Evolutionary conservation across 2,329 filamentous ascomycete genomes (phyloP).

Genomic region (Cladophialophora psammophila): DNA sequence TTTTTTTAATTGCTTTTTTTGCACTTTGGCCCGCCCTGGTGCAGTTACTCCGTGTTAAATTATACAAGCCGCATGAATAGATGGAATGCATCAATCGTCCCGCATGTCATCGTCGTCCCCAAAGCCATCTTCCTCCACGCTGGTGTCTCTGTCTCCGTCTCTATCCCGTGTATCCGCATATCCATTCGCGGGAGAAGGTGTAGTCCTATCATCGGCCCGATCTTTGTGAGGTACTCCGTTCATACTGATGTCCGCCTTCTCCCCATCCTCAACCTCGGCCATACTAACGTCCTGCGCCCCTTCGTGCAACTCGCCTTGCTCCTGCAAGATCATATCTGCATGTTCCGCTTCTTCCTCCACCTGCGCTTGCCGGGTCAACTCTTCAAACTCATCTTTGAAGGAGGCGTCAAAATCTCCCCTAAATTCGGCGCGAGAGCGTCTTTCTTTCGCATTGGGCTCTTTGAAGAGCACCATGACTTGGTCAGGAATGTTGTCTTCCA

Average conservation of each 20-base stretch:
- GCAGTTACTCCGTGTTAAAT: neutral
- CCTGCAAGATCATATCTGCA: slow-evolving; percentile 37
- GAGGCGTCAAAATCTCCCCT: slow-evolving; percentile 56
- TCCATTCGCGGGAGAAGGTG: slow-evolving; percentile 17
- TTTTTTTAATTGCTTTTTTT: too few species aligned
- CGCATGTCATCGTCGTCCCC: slow-evolving; percentile 36
- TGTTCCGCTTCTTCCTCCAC: slow-evolving; percentile 38
- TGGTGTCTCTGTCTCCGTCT: slow-evolving; percentile 8
- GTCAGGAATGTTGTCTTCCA: slow-evolving; percentile 52
- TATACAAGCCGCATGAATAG: neutral
- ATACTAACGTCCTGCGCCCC: slow-evolving; percentile 36
- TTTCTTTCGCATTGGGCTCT: slow-evolving; percentile 51
- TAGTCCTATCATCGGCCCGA: slow-evolving; percentile 28
- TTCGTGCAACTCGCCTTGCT: slow-evolving; percentile 36
- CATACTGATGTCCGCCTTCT: slow-evolving; percentile 30
- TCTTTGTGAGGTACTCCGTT: slow-evolving; percentile 24
- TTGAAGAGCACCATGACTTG: slow-evolving; percentile 60
- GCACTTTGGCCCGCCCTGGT: neutral
- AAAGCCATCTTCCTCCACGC: slow-evolving; percentile 21
- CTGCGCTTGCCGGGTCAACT: slow-evolving; percentile 31
- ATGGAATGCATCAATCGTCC: slow-evolving; percentile 28
- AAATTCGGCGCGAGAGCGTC: slow-evolving; percentile 48
- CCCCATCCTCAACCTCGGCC: slow-evolving; percentile 34
- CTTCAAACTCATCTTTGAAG: slow-evolving; percentile 45
- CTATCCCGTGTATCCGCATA: neutral